Base-by-base conservation (phyloP, 1,284 basidiomycete species). In the Marasmius sp. region DNA sequence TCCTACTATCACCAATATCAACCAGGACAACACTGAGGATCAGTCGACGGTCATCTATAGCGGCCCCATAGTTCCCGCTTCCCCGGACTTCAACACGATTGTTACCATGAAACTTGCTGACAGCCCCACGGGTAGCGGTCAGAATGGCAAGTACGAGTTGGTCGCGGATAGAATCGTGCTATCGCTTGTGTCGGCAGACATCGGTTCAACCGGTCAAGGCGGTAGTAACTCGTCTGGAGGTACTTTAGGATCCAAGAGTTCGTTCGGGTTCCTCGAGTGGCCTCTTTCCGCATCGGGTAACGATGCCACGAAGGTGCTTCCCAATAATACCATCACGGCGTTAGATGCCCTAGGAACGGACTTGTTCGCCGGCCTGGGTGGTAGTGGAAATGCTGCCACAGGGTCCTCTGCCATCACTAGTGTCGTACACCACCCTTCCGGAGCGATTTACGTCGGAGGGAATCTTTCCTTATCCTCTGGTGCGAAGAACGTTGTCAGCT, bases 211-310 rank as follows among this genome's bases (percentile, higher is more conserved):
- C 18, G 71, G 70, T 0, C 63, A 66, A 45, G 69, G 71, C 16
- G 78, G 73, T 59, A 71, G 68, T 3, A 74, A 74, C 14, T 68
- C 72, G 0, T 63, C 68, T 8, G 68, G 61, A 2, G 68, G 67
- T 33, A 62, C 63, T 39, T 65, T 69, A 45, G 70, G 74, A 12
- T 73, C 76, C 18, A 75, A 77, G 51, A 77, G 70, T 27, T 82
- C 84, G 2, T 93, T 92, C 68, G 92, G 92, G 9, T 88, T 93
- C 71, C 85, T 92, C 59, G 92, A 94, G 70, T 94, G 92, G 92
- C 87, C 88, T 33, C 72, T 89, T 53, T 70, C 77, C 3, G 67
- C 67, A 22, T 66, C 74, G 0, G 74, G 69, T n/a, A 72, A 79
- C 12, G 85, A 91, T 69, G 88, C 86, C 6, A 85, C 84, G 3